Conservation (phyloP, 805 yeast species). For the Cyberlindnera americana region DNA sequence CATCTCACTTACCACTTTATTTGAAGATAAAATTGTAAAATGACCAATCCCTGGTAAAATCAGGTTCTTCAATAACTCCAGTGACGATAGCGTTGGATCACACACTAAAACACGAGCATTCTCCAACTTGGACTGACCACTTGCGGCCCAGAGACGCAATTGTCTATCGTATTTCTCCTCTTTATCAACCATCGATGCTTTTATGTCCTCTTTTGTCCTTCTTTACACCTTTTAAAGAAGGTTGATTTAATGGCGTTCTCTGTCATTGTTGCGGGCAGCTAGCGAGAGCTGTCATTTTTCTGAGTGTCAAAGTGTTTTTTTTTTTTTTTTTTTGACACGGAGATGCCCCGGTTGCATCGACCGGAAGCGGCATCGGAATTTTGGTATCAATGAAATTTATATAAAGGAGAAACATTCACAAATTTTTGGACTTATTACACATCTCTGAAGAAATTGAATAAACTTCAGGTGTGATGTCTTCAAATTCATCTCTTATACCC, state of each 20-base stretch:
- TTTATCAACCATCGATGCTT: slow-evolving; percentile 23
- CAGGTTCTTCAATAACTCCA: slow-evolving; percentile 74
- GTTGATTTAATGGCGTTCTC: too few relatives aligned
- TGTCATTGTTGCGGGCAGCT: too few relatives aligned
- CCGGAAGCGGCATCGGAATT: too few relatives aligned
- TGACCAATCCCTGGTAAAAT: slow-evolving; percentile 72
- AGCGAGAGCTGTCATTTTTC: background rate
- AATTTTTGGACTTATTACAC: too few relatives aligned
- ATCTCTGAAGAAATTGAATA: too few relatives aligned
- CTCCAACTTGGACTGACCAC: slow-evolving; percentile 66
- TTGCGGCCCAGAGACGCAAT: slow-evolving; percentile 76
- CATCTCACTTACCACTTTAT: slow-evolving; percentile 32
- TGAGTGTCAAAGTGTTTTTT: background rate
- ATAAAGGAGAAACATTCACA: too few relatives aligned
- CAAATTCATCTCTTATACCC: slow-evolving; percentile 1
- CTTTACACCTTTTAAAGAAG: too few relatives aligned
- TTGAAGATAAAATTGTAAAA: slow-evolving; percentile 54
- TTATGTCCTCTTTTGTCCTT: too few relatives aligned
- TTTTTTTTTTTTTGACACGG: too few relatives aligned
- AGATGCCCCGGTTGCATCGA: too few relatives aligned
- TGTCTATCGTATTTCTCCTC: slow-evolving; percentile 77
- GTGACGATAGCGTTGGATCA: slow-evolving; percentile 52
- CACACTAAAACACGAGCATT: slow-evolving; percentile 58
- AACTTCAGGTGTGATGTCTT: background rate
- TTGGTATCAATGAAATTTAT: too few relatives aligned